phyloP scores from a whole-genome alignment of 371 early-diverging fungal species.

The Saksenaea vasiformis region DNA sequence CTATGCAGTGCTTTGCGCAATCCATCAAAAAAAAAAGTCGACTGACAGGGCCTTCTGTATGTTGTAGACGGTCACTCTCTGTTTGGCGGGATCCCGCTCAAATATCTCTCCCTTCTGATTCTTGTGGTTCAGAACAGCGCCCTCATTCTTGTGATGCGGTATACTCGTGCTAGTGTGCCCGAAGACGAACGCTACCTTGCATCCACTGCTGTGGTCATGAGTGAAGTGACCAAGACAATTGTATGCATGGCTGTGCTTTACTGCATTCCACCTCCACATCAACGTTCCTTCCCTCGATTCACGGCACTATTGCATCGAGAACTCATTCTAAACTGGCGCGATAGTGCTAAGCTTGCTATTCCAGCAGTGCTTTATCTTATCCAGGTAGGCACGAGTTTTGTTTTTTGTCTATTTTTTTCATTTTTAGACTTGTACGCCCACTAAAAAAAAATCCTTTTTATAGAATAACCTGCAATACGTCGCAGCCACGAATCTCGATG shows the following conservation, averaged over 20 bases:
- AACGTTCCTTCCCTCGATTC: constrained; percentile 27
- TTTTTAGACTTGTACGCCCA: not conserved
- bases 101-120: constrained; percentile 82
- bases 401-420: constrained; percentile 1
- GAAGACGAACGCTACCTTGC: constrained; percentile 66
- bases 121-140: constrained; percentile 90
- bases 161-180: constrained; percentile 61
- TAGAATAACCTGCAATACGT: constrained; percentile 93
- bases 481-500: constrained; percentile 87
- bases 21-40: not conserved
- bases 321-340: constrained; percentile 43
- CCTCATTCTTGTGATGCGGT: constrained; percentile 82
- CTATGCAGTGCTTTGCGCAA: not conserved
- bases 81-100: constrained; percentile 53
- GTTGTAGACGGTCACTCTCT: constrained; percentile 5
- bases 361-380: constrained; percentile 92
- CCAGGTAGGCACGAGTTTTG: constrained; percentile 53
- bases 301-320: constrained; percentile 33
- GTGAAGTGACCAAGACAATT: constrained; percentile 79
- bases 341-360: constrained; percentile 63
- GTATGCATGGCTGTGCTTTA: constrained; percentile 66
- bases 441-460: not conserved
- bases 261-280: constrained; percentile 19
- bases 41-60: not conserved
- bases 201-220: constrained; percentile 88